Evolutionary conservation across 768 basidiomycete genomes (phyloP), one percentile per base, ranked within the genome.

Genomic region (Lactarius evosmus): DNA sequence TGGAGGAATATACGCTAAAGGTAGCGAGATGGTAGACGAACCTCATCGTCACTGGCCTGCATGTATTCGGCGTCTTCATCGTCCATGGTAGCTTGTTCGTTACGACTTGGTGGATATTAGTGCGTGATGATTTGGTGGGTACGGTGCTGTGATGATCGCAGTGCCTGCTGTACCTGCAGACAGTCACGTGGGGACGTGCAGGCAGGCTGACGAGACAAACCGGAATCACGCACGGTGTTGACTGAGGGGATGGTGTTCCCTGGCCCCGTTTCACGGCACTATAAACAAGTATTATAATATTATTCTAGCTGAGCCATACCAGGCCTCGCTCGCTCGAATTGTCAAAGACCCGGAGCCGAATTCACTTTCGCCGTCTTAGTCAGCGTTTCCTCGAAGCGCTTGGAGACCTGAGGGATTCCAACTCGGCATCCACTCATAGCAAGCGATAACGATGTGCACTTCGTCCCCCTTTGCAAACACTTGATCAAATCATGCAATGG

Each of bases 61-160:
- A 94, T 93, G 70, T 94, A 94, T 76, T 93, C 92, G 71, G 93
- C 93, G 78, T 94, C 92, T 74, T 94, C 92, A 67, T 94, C 92
- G 78, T 94, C 92, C 92, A 94, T 94, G 71, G 55, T 74, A 25
- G 46, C 25, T 25, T 44, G 46, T 58, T 62, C 41, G 44, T 22
- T 3, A 46, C 22, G 22, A 8, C 7, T 9, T 40, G 32, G 46
- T 27, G 25, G 53, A 29, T 22, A 52, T 59, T 60, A 53, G 60
- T 54, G 40, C 27, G 40, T 58, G 27, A 36, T 40, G 40, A 16
- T 40, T 38, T 40, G 19, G 44, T 46, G 44, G 4, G 14, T 7
- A 40, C 40, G 19, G 38, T n/a, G 44, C 22, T 25, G 25, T 49
- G 51, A 52, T 32, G 51, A 52, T 51, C 29, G 29, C 17, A 19